Evolutionary conservation across 495 filamentous ascomycete genomes (phyloP).

Genomic region (Apodospora peruviana): DNA sequence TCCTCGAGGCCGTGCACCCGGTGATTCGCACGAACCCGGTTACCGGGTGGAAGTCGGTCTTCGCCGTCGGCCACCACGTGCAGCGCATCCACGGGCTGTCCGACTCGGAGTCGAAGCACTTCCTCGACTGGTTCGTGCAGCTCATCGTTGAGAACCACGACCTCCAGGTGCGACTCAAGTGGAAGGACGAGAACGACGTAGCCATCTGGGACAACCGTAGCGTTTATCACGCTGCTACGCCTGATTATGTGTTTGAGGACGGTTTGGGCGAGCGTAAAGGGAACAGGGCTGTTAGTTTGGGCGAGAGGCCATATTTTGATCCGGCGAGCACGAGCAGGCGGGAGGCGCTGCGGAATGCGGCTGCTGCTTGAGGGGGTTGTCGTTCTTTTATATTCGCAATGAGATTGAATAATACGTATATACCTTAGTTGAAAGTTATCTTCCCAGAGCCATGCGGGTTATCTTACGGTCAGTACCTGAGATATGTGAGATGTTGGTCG

Average conservation of each 20-base stretch:
- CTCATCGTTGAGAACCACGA: constrained; percentile 75
- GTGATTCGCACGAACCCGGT: constrained; percentile 79
- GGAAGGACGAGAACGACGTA: constrained; percentile 55
- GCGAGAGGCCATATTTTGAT: constrained; percentile 67
- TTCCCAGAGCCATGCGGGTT: too few relatives aligned
- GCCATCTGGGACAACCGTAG: constrained; percentile 80
- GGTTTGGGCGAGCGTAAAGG: constrained; percentile 55
- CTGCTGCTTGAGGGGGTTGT: not conserved
- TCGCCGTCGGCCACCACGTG: constrained; percentile 57
- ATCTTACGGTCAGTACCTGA: too few relatives aligned
- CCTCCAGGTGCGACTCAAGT: constrained; percentile 65
- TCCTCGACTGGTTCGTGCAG: constrained; percentile 58
- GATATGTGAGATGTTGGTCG: too few relatives aligned
- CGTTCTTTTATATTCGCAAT: too few relatives aligned
- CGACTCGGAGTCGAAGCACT: constrained; percentile 55
- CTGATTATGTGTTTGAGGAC: constrained; percentile 53
- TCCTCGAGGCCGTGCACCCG: constrained; percentile 60
- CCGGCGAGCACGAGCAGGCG: constrained; percentile 52
- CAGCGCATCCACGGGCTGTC: constrained; percentile 61
- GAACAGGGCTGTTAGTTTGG: constrained; percentile 58
- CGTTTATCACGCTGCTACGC: constrained; percentile 65
- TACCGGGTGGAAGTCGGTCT: constrained; percentile 73
- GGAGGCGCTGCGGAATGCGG: constrained; percentile 40
- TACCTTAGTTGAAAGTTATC: too few relatives aligned
- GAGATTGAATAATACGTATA: too few relatives aligned